Evolutionary conservation across 176 grass and related monocot genomes (phyloP), one percentile per base, ranked within the genome.

Genomic region (Cymbopogon citratus): DNA sequence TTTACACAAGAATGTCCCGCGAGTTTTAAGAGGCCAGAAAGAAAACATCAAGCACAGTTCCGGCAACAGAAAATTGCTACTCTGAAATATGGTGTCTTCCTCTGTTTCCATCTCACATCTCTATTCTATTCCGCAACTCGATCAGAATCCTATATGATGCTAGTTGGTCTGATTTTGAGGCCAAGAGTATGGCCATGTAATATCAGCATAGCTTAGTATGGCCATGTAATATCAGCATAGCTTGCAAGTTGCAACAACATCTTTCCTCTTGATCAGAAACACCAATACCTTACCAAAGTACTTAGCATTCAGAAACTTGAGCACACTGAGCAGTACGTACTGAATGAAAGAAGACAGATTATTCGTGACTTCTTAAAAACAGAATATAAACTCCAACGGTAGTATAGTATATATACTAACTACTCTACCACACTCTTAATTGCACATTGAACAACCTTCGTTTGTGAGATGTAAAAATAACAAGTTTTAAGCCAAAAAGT

Each of bases 1-100:
- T 80, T 56, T 80, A 80, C 46, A 52, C 78, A 39, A 67, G 41
- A 79, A 54, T 52, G 71, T 73, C 15, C 24, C 7, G 15, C 44
- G 18, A 9, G 41, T 13, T 45, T 71, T 46, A 6, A 40, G 16
- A 40, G 66, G 21, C 21, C 10, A 24, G 21, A 40, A 8, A 44
- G n/a, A 23, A 7, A 24, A 24, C 5, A 43, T n/a, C 11, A 69
- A 23, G 5, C 11, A 23, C 35, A 39, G 35, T 69, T 35, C 16
- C 38, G 24, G 7, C 74, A 63, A 2, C 2, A 38, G 23, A 23
- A 41, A 41, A 26, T 76, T 0, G n/a, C 35, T 21, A 34, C 7
- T 26, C 12, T 16, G 12, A 61, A 13, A 39, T 61, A 39, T 61
- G 34, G 33, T 13, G 3, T 23, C 16, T 6, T 40, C 12, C 24